Conservation (phyloP, 257 asterid species). For the Solanum bulbocastanum region DNA sequence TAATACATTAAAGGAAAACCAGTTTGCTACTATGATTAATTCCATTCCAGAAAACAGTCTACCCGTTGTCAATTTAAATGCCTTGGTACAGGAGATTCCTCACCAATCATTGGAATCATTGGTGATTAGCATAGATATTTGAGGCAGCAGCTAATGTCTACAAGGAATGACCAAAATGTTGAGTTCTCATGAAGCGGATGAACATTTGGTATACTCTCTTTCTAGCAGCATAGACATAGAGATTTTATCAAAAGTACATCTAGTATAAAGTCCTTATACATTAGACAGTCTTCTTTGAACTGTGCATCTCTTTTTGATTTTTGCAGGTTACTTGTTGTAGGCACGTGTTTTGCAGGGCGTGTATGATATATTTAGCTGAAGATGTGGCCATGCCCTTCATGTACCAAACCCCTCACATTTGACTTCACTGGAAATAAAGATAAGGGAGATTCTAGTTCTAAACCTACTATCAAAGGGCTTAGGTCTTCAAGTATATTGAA, state of each 20-base stretch:
- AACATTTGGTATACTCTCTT: too few relatives aligned
- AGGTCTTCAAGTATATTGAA: conserved; percentile 71
- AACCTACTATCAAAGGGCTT: conserved; percentile 54
- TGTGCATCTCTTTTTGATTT: background rate
- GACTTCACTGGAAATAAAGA: conserved; percentile 38
- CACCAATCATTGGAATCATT: too few relatives aligned
- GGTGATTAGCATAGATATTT: too few relatives aligned
- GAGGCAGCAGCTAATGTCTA: too few relatives aligned
- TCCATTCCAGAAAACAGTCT: too few relatives aligned
- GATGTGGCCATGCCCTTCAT: conserved; percentile 61
- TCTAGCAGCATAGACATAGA: too few relatives aligned
- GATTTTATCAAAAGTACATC: too few relatives aligned
- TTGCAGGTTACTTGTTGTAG: conserved; percentile 61
- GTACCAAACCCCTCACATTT: conserved; percentile 65
- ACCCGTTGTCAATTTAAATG: too few relatives aligned
- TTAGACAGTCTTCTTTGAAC: background rate
- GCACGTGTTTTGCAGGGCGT: conserved; percentile 68
- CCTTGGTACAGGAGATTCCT: too few relatives aligned
- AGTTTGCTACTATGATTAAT: too few relatives aligned
- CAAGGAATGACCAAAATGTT: too few relatives aligned
- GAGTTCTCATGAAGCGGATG: background rate
- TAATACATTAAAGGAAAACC: too few relatives aligned
- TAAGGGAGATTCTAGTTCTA: conserved; percentile 31
- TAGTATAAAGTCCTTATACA: background rate
- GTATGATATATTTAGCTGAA: conserved; percentile 53